phyloP scores from a whole-genome alignment of 345 rosid species.

The Eucalyptus shirleyi region DNA sequence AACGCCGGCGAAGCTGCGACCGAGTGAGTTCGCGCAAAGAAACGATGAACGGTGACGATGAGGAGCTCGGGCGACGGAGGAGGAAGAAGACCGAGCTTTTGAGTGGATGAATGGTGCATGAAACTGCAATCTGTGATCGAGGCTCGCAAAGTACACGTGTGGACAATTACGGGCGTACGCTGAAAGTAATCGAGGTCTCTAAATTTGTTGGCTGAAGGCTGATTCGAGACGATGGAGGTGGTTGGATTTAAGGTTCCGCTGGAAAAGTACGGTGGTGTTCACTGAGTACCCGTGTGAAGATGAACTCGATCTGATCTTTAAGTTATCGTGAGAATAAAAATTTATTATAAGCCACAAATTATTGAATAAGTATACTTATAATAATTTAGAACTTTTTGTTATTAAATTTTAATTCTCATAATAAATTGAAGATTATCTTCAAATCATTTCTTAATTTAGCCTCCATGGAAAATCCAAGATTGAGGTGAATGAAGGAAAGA shows the following conservation, averaged over 20 bases:
- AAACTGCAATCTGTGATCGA: not conserved
- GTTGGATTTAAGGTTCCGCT: not conserved
- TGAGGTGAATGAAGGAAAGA: too few relatives aligned
- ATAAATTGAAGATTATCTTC: fast-evolving
- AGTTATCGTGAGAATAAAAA: too few relatives aligned
- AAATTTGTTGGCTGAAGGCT: not conserved
- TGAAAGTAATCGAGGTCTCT: not conserved
- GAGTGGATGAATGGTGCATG: not conserved
- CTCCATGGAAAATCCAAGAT: fast-evolving
- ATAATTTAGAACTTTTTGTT: too few relatives aligned
- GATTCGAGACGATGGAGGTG: not conserved
- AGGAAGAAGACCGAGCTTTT: not conserved
- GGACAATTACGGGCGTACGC: not conserved
- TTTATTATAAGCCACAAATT: too few relatives aligned
- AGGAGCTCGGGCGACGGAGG: not conserved
- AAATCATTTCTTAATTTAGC: too few relatives aligned
- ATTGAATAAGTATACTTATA: too few relatives aligned
- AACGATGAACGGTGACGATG: not conserved
- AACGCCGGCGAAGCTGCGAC: not conserved
- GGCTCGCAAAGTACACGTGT: not conserved
- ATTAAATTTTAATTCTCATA: fast-evolving
- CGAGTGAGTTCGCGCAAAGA: not conserved
- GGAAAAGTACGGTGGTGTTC: not conserved
- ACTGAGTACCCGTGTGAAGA: not conserved
- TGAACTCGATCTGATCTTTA: too few relatives aligned